These are phyloP conservation scores for Entomortierella parvispora DNA, from an alignment of 192 early-diverging fungal genomes.

Conservation along the genomic window DNA sequence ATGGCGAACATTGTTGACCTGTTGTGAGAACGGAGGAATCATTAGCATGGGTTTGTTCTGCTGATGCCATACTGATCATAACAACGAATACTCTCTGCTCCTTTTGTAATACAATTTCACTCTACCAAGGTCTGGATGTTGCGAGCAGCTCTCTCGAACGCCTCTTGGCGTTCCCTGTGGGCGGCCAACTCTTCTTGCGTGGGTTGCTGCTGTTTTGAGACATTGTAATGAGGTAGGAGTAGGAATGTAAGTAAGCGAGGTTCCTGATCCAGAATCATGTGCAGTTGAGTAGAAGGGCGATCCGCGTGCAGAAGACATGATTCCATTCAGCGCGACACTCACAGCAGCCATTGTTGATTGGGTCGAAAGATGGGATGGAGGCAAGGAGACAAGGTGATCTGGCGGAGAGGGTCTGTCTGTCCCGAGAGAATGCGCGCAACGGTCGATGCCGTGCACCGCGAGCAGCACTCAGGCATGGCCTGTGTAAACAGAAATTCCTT, in stretches of 20 bases:
- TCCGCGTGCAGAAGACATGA: neutral
- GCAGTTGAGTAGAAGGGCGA: neutral
- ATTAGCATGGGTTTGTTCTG: too few relatives aligned
- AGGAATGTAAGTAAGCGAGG: neutral
- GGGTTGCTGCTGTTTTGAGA: slow-evolving; percentile 34
- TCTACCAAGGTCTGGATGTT: slow-evolving; percentile 41
- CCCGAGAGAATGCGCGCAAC: too few relatives aligned
- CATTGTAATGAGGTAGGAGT: neutral
- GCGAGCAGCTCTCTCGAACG: slow-evolving; percentile 42
- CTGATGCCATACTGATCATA: too few relatives aligned
- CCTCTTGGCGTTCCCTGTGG: slow-evolving; percentile 45
- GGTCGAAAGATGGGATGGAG: neutral
- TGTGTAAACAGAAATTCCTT: too few relatives aligned
- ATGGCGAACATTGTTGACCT: slow-evolving; percentile 47
- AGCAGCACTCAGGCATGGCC: too few relatives aligned
- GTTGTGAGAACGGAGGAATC: neutral
- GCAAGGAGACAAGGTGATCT: neutral
- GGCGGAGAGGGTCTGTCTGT: too few relatives aligned
- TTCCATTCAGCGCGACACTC: neutral
- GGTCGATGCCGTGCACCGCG: too few relatives aligned
- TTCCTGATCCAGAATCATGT: neutral
- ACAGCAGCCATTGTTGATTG: slow-evolving; percentile 17
- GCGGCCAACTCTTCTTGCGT: slow-evolving; percentile 39
- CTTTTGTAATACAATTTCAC: neutral
- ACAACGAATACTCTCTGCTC: neutral